Conservation (phyloP, 345 rosid species). For the Psidium friedrichsthalianum region DNA sequence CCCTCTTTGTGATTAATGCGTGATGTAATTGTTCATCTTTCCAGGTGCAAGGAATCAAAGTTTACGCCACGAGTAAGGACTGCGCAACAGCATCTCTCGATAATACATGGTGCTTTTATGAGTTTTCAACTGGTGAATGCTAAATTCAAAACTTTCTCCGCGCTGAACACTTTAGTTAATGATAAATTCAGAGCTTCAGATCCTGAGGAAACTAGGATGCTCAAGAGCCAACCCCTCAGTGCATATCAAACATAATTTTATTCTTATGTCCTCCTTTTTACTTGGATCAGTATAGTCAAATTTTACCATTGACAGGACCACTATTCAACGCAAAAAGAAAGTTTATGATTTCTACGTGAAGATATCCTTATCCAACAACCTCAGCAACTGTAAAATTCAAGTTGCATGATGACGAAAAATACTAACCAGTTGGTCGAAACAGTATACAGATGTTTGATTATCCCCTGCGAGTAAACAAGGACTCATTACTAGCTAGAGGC, state of each 20-base stretch:
- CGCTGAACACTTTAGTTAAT: not conserved
- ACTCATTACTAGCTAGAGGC: not conserved
- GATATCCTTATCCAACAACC: no score
- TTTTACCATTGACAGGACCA: no score
- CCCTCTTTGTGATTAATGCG: not conserved
- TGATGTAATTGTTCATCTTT: constrained; percentile 1
- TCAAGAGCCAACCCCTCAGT: not conserved
- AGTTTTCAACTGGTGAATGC: constrained; percentile 49
- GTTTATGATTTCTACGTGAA: no score
- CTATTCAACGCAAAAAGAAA: no score
- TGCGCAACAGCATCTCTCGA: constrained; percentile 86
- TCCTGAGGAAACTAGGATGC: not conserved
- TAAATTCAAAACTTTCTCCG: no score
- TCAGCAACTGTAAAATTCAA: not conserved
- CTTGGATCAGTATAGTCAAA: no score
- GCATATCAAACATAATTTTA: no score
- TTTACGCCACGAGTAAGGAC: constrained; percentile 81
- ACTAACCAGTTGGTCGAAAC: constrained; percentile 77
- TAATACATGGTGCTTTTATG: constrained; percentile 83
- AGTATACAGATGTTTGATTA: constrained; percentile 75
- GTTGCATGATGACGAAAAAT: not conserved
- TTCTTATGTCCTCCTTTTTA: no score
- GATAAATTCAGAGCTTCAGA: not conserved
- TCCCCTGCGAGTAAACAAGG: constrained; percentile 36
- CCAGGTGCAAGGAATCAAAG: constrained; percentile 92